Evolutionary conservation across 345 rosid genomes (phyloP), one percentile per base, ranked within the genome.

Genomic region (Gynandropsis gynandra): DNA sequence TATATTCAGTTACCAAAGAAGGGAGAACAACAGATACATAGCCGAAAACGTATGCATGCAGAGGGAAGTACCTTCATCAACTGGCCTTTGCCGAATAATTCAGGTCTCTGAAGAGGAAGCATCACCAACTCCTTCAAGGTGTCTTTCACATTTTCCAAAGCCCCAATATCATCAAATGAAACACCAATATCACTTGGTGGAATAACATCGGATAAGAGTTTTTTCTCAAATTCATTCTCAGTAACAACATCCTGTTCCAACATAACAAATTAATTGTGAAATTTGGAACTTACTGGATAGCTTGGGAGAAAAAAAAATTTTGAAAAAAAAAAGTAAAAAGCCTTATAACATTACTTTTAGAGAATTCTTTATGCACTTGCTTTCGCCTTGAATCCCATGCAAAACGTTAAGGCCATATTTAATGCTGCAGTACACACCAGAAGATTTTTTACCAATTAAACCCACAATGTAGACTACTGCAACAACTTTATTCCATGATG

Each of bases 61-160:
- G 10, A 56, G 18, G 7, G 38, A 60, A 49, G 59, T 55, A 85
- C 99, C 95, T 93, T 93, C 3, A 95, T 93, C 49, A 93, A 76
- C 72, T 93, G 97, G 66, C 99, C 99, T 76, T 85, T 93, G 80
- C 84, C 69, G 76, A 93, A 93, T 63, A 93, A 74, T 66, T 87
- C 97, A 9, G 99, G 99, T 76, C 99, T 81, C 42, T 88, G 95
- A 72, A 93, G 97, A 67, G 99, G 99, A 69, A 93, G 95, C 99
- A 93, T 93, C 65, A 93, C 99, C 78, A 93, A 65, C 77, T 93
- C 97, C 81, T 81, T 93, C 77, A 93, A 69, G 44, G 99, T 93
- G 62, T 93, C 99, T 72, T 93, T 93, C 61, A 93, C 99, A 72
- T 81, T 87, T 70, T 87, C 97, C 13, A 93, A 62, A 52, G 99